Percentiles rank a stretch among this genome's conserved stretches.
Conservation (phyloP, 2,329 filamentous ascomycete genomes). For the Fonsecaea multimorphosa region DNA sequence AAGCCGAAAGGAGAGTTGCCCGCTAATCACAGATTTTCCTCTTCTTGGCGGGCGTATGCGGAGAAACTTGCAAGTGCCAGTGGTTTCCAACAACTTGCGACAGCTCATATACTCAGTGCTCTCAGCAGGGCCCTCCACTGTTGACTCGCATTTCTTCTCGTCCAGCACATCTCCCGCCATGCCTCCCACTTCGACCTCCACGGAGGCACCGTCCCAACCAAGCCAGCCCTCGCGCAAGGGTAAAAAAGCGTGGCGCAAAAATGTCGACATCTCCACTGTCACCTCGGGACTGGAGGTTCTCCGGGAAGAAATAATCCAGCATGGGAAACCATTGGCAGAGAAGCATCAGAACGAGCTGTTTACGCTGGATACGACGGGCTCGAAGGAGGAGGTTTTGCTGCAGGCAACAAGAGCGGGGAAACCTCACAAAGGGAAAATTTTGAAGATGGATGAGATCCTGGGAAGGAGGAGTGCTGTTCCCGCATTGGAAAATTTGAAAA, state of each 20-base stretch:
- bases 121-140: too few relatives aligned
- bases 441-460: conserved; percentile 93
- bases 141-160: too few relatives aligned
- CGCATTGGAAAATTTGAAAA: conserved; percentile 78
- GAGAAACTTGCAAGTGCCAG: too few relatives aligned
- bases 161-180: background rate
- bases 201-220: conserved; percentile 29
- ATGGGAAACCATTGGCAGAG: conserved; percentile 79
- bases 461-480: conserved; percentile 81
- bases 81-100: too few relatives aligned
- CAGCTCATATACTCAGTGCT: too few relatives aligned
- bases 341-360: conserved; percentile 85
- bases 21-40: too few relatives aligned
- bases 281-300: conserved; percentile 80
- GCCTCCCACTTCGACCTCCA: conserved; percentile 12
- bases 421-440: conserved; percentile 61
- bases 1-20: too few relatives aligned
- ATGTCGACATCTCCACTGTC: conserved; percentile 90
- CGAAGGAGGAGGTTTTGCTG: conserved; percentile 63
- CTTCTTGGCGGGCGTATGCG: too few relatives aligned
- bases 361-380: conserved; percentile 74
- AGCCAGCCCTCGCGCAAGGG: conserved; percentile 89
- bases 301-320: conserved; percentile 88
- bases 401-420: conserved; percentile 68
- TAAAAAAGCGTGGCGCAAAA: conserved; percentile 98